A percentile compares a stretch with the other conserved stretches of the same genome.
phyloP scores from a whole-genome alignment of 169 alveolate species.

The Sarcocystis neurona region DNA sequence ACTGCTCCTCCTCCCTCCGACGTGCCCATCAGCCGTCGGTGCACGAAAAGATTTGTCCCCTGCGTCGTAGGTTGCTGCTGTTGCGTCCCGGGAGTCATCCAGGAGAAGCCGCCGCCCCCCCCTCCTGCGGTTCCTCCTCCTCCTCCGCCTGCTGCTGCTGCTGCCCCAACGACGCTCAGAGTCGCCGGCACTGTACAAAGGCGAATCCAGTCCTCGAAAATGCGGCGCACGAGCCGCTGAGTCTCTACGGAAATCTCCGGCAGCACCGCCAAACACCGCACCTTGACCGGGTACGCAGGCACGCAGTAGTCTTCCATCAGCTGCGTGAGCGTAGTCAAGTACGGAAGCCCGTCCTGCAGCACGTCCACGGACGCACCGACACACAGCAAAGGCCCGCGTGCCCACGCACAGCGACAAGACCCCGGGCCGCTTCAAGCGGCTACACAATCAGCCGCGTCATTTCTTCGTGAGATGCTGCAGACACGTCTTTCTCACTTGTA shows the following conservation, averaged over 20 bases:
- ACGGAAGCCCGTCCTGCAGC: background rate
- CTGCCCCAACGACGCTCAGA: background rate
- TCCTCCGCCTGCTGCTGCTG: background rate
- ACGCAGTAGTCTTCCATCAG: constrained; percentile 3
- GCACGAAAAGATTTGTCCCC: too few species aligned
- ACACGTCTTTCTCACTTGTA: too few species aligned
- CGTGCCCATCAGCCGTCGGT: too few species aligned
- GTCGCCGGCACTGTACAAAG: constrained; percentile 19
- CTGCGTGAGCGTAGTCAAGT: constrained; percentile 10
- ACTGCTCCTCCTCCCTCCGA: constrained; percentile 30
- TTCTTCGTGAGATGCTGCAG: too few species aligned
- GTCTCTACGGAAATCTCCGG: constrained; percentile 7
- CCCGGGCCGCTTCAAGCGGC: too few species aligned
- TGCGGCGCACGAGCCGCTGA: constrained; percentile 25
- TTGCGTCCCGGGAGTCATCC: too few species aligned
- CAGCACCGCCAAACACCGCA: constrained; percentile 35
- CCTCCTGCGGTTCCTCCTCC: background rate
- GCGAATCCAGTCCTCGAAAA: constrained; percentile 39
- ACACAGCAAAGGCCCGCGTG: background rate
- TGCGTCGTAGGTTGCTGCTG: too few species aligned
- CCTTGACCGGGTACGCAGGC: constrained; percentile 20
- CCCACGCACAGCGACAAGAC: background rate
- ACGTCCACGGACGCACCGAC: background rate
- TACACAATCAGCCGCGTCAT: too few species aligned
- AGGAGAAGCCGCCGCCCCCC: background rate